Percentiles rank a stretch among this genome's conserved stretches.
Evolutionary conservation across 495 filamentous ascomycete genomes (phyloP).

Genomic region (Xylaria curta): DNA sequence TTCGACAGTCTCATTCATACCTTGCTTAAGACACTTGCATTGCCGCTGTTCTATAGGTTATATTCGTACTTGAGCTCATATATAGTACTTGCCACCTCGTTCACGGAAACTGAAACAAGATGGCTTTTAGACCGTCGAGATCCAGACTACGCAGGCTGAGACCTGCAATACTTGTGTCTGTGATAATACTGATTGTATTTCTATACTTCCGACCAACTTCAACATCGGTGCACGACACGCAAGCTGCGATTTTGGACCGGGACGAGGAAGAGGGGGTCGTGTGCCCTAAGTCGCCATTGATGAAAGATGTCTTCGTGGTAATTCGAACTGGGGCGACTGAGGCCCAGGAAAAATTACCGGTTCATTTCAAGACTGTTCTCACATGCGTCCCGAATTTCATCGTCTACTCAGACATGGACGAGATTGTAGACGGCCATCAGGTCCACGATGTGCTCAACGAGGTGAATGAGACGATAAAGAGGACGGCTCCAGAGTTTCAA

Average conservation of each 20-base stretch:
- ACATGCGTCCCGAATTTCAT: conserved; percentile 27
- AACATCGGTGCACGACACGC: not conserved
- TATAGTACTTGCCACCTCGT: not conserved
- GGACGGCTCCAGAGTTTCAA: conserved; percentile 19
- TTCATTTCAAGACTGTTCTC: conserved; percentile 27
- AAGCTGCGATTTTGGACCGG: not conserved
- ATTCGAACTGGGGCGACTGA: conserved; percentile 28
- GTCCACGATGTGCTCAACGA: conserved; percentile 22
- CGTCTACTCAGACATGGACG: conserved; percentile 29
- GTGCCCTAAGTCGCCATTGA: conserved; percentile 24
- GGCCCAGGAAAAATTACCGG: conserved; percentile 22
- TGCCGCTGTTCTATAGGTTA: not conserved
- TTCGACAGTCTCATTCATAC: not conserved
- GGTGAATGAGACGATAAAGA: conserved; percentile 26
- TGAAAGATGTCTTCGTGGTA: conserved; percentile 27
- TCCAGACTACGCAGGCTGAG: conserved; percentile 20
- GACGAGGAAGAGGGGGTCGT: conserved; percentile 8
- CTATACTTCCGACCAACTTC: conserved; percentile 16
- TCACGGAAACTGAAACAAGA: not conserved
- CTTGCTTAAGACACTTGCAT: not conserved
- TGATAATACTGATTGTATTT: conserved; percentile 12
- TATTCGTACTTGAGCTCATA: conserved; percentile 5
- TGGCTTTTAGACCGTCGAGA: conserved; percentile 22
- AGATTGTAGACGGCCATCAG: conserved; percentile 25
- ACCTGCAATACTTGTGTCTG: conserved; percentile 6